Evolutionary conservation across 768 basidiomycete genomes (phyloP).

Genomic region (Nidula microcarpa): DNA sequence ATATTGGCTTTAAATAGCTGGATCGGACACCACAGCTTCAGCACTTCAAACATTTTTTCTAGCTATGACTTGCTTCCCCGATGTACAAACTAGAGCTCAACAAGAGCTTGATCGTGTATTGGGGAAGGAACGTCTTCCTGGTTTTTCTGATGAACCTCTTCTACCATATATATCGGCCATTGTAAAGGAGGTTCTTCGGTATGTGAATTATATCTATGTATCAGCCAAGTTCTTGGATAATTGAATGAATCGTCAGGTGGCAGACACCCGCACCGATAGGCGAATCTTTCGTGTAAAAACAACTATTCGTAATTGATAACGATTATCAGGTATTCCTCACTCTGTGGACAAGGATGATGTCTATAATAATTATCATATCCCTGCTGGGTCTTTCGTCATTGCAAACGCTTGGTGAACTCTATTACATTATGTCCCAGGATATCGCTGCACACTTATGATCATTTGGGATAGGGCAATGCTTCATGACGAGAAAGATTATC

Average conservation of each 20-base stretch:
- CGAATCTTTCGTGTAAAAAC: constrained; percentile 2
- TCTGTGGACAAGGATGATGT: constrained; percentile 33
- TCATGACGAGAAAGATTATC: constrained; percentile 22
- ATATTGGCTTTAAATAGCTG: background rate
- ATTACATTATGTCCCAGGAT: background rate
- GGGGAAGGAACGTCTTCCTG: constrained; percentile 29
- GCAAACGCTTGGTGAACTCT: constrained; percentile 28
- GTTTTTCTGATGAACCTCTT: constrained; percentile 27
- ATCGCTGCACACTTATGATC: background rate
- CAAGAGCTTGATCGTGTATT: constrained; percentile 33
- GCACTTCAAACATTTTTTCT: constrained; percentile 28
- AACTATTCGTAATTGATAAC: background rate
- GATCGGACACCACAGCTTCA: constrained; percentile 16
- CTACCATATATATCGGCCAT: constrained; percentile 35
- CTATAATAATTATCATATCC: constrained; percentile 42
- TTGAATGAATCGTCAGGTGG: constrained; percentile 14
- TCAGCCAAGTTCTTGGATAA: background rate
- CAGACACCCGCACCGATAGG: constrained; percentile 25
- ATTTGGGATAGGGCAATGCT: constrained; percentile 16
- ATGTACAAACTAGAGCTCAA: constrained; percentile 31
- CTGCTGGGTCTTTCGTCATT: constrained; percentile 33
- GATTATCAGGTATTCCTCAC: constrained; percentile 25
- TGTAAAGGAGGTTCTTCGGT: constrained; percentile 30
- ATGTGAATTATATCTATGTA: constrained; percentile 1
- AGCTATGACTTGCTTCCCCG: constrained; percentile 37